Conservation (phyloP, 2,329 filamentous ascomycete species). For the Emmonsiellopsis sp. region DNA sequence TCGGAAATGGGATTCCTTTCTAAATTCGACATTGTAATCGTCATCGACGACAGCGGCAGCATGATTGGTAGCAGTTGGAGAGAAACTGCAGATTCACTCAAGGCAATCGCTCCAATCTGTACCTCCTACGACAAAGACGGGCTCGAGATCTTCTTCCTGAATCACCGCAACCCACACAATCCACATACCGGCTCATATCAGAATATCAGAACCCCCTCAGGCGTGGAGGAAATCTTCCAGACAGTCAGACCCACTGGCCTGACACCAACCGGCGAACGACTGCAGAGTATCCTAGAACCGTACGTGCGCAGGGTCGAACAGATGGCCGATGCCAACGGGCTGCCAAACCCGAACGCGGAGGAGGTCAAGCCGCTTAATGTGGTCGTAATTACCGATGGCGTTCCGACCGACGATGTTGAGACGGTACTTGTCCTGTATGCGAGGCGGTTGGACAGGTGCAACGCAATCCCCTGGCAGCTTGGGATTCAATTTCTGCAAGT, state of each 20-base stretch:
- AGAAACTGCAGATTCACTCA: conserved; percentile 62
- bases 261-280: conserved; percentile 59
- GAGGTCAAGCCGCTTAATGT: conserved; percentile 71
- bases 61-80: conserved; percentile 73
- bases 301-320: conserved; percentile 55
- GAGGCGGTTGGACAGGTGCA: conserved; percentile 52
- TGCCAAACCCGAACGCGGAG: conserved; percentile 15
- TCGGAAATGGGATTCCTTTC: conserved; percentile 48
- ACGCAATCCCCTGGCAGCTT: conserved; percentile 70
- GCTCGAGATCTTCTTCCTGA: conserved; percentile 86
- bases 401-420: conserved; percentile 70
- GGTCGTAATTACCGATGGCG: conserved; percentile 88
- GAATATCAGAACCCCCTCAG: conserved; percentile 50
- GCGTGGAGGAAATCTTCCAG: conserved; percentile 63
- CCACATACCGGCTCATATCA: conserved; percentile 48
- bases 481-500: conserved; percentile 97
- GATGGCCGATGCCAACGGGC: conserved; percentile 29
- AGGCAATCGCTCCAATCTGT: conserved; percentile 72
- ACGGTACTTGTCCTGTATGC: conserved; percentile 58
- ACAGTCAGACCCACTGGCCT: conserved; percentile 51
- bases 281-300: conserved; percentile 62
- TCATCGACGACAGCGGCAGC: conserved; percentile 86
- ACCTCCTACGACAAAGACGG: conserved; percentile 71
- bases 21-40: conserved; percentile 76
- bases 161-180: conserved; percentile 45